Evolutionary conservation across 1,284 basidiomycete species (phyloP).

Genomic region (Ceratobasidium sp.): DNA sequence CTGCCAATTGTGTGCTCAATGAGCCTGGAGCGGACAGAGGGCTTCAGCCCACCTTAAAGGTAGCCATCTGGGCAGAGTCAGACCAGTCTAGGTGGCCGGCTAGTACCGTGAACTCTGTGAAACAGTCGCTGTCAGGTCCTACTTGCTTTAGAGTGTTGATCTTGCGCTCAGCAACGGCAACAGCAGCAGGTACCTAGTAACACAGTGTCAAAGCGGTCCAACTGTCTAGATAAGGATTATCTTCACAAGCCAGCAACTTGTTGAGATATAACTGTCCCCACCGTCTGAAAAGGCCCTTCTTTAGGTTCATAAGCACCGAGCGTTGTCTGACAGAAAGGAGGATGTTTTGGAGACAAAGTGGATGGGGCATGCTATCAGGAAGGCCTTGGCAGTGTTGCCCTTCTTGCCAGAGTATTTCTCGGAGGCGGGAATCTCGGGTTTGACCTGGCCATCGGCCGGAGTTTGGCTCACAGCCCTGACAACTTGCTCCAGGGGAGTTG

Average conservation of each 20-base stretch:
- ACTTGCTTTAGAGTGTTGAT: slow-evolving; percentile 1
- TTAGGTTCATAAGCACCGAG: slow-evolving; percentile 17
- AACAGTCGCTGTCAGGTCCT: not conserved
- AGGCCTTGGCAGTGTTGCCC: not conserved
- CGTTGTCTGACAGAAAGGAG: not conserved
- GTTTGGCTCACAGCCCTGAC: too few relatives aligned
- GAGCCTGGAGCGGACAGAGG: not conserved
- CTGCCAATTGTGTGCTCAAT: not conserved
- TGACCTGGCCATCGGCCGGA: too few relatives aligned
- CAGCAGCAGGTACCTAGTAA: not conserved
- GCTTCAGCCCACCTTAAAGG: not conserved
- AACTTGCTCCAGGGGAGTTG: too few relatives aligned
- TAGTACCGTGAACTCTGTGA: not conserved
- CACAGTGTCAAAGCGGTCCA: not conserved
- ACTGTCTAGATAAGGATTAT: not conserved
- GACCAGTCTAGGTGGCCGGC: not conserved
- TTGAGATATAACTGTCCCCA: slow-evolving; percentile 13
- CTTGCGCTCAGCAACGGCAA: not conserved
- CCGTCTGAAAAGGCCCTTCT: not conserved
- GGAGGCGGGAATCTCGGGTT: not conserved
- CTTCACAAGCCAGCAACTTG: not conserved
- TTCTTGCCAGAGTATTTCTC: slow-evolving; percentile 4
- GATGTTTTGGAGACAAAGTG: not conserved
- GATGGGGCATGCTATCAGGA: not conserved
- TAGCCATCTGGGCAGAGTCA: not conserved